These are phyloP conservation scores for Daldinia caldariorum DNA, from an alignment of 495 filamentous ascomycete genomes.

Conservation along the genomic window DNA sequence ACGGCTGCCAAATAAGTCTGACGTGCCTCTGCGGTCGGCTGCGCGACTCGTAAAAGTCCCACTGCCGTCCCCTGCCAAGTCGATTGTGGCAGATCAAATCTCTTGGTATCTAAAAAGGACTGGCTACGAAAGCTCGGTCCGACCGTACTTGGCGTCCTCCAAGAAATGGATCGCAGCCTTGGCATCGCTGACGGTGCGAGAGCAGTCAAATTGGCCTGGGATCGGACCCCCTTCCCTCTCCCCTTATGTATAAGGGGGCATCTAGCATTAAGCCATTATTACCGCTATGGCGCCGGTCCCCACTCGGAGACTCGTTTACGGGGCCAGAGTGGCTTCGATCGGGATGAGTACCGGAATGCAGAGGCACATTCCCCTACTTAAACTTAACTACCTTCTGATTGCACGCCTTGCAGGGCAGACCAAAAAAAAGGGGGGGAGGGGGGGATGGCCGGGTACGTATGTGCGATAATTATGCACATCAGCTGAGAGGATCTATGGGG, in stretches of 20 bases:
- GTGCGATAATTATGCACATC: conserved; percentile 39
- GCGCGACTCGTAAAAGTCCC: conserved; percentile 38
- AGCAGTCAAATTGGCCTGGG: conserved; percentile 26
- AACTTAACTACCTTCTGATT: conserved; percentile 35
- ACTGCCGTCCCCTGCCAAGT: conserved; percentile 52
- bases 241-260: conserved; percentile 16
- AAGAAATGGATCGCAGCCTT: conserved; percentile 31
- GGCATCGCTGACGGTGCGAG: conserved; percentile 28
- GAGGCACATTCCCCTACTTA: conserved; percentile 12
- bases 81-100: conserved; percentile 50
- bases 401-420: conserved; percentile 18
- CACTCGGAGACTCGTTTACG: conserved; percentile 22
- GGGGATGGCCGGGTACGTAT: conserved; percentile 29
- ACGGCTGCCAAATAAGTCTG: conserved; percentile 23
- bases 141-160: conserved; percentile 44
- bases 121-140: conserved; percentile 47
- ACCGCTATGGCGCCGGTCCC: conserved; percentile 25
- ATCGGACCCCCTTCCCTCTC: conserved; percentile 15
- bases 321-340: conserved; percentile 29
- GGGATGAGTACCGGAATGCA: conserved; percentile 32
- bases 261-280: conserved; percentile 6
- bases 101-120: conserved; percentile 45
- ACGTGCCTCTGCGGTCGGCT: conserved; percentile 18
- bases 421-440: too few relatives aligned
- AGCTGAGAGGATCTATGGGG: conserved; percentile 33